These are phyloP conservation scores for Cyberlindnera veronae DNA, from an alignment of 805 yeast species.

Conservation along the genomic window DNA sequence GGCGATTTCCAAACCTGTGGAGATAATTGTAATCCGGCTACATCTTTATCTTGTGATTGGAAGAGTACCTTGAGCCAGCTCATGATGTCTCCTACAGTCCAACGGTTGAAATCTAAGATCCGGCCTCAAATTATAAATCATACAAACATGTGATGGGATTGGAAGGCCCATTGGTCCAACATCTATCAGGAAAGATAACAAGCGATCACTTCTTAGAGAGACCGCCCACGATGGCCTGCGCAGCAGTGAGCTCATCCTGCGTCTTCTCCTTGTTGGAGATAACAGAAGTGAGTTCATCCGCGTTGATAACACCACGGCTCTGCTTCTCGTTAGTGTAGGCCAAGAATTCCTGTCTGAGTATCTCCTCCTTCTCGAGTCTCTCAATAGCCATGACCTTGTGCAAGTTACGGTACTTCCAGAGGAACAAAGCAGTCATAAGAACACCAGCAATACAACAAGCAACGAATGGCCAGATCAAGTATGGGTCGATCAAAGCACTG, in stretches of 20 bases:
- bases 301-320: background rate
- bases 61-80: too few relatives aligned
- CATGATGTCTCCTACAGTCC: too few relatives aligned
- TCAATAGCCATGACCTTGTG: constrained; percentile 23
- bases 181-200: too few relatives aligned
- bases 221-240: background rate
- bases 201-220: background rate
- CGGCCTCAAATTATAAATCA: too few relatives aligned
- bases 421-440: constrained; percentile 58
- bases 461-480: constrained; percentile 64
- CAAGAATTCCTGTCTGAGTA: constrained; percentile 11
- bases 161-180: too few relatives aligned
- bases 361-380: constrained; percentile 20
- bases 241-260: background rate
- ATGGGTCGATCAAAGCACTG: constrained; percentile 64
- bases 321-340: constrained; percentile 4
- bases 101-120: too few relatives aligned
- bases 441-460: constrained; percentile 60
- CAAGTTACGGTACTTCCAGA: constrained; percentile 19
- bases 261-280: background rate
- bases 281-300: constrained; percentile 4
- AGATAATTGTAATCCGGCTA: too few relatives aligned
- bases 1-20: too few relatives aligned
- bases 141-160: too few relatives aligned
- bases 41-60: too few relatives aligned